A percentile compares a stretch with the other conserved stretches of the same genome.
Conservation (phyloP, 441 rosid genomes). For the Gossypium davidsonii region DNA sequence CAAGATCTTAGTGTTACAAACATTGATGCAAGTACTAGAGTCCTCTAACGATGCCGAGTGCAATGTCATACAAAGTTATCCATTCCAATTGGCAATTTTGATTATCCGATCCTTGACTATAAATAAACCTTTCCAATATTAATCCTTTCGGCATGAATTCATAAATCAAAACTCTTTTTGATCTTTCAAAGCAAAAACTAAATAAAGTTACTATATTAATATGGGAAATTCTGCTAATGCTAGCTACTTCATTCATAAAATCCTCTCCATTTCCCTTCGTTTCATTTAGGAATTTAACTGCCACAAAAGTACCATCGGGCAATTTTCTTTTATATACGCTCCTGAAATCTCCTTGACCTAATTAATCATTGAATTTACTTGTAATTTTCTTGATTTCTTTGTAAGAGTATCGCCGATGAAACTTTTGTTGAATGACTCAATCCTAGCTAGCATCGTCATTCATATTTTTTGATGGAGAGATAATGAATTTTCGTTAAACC, state of each 20-base stretch:
- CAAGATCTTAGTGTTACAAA: constrained; percentile 13
- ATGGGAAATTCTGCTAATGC: constrained; percentile 37
- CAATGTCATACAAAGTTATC: constrained; percentile 4
- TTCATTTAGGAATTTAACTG: constrained; percentile 27
- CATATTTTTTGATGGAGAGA: background rate
- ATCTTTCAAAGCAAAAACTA: constrained; percentile 26
- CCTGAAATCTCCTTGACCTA: constrained; percentile 39
- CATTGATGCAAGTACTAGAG: constrained; percentile 21
- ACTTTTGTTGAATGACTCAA: background rate
- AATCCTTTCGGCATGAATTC: constrained; percentile 31
- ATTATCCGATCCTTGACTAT: background rate
- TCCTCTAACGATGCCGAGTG: background rate
- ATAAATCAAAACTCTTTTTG: constrained; percentile 20
- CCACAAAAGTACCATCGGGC: constrained; percentile 26
- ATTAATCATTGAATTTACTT: constrained; percentile 18
- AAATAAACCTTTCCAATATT: constrained; percentile 22
- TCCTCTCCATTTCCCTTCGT: constrained; percentile 28
- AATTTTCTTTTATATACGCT: constrained; percentile 31
- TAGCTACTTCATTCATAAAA: constrained; percentile 38
- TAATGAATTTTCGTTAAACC: background rate
- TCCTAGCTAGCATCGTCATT: background rate
- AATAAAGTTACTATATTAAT: constrained; percentile 29
- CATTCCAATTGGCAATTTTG: background rate
- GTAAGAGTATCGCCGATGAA: background rate
- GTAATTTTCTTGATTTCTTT: constrained; percentile 28